A percentile compares a stretch with the other conserved stretches of the same genome.
These are phyloP conservation scores for Aspergillus sp. DNA, from an alignment of 2,329 filamentous ascomycete species.

Conservation along the genomic window DNA sequence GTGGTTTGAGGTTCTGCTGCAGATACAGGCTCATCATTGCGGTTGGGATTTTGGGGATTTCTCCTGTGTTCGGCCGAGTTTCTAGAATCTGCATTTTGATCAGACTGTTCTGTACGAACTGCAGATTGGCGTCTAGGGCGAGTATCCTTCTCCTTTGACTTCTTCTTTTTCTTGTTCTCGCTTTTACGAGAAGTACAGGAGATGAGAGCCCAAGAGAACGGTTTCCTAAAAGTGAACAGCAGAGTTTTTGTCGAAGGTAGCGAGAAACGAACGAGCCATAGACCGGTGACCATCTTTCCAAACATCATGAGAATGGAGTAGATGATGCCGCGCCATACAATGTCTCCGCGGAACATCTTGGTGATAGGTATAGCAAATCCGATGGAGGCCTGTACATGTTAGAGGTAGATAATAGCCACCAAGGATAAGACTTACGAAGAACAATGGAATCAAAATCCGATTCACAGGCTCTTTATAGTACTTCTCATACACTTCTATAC, in stretches of 20 bases:
- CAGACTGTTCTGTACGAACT: too few species aligned
- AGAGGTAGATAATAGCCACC: not conserved
- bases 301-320: conserved; percentile 72
- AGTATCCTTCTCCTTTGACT: too few species aligned
- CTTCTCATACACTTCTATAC: conserved; percentile 43
- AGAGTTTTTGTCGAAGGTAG: conserved; percentile 3
- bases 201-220: conserved; percentile 4
- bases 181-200: conserved; percentile 7
- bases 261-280: conserved; percentile 56
- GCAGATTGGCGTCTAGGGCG: too few species aligned
- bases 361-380: conserved; percentile 78
- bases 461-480: conserved; percentile 51
- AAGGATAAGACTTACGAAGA: conserved; percentile 59
- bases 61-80: too few species aligned
- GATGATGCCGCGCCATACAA: conserved; percentile 72
- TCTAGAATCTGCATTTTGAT: too few species aligned
- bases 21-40: not conserved
- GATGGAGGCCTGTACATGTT: conserved; percentile 52
- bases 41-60: too few species aligned
- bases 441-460: conserved; percentile 66
- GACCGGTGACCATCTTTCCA: conserved; percentile 61
- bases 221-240: not conserved
- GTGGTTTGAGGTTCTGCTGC: too few species aligned
- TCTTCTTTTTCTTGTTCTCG: too few species aligned
- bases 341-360: conserved; percentile 62